Evolutionary conservation across 352 stramenopile genomes (phyloP), one percentile per base, ranked within the genome.

Genomic region (Pythium biforme): DNA sequence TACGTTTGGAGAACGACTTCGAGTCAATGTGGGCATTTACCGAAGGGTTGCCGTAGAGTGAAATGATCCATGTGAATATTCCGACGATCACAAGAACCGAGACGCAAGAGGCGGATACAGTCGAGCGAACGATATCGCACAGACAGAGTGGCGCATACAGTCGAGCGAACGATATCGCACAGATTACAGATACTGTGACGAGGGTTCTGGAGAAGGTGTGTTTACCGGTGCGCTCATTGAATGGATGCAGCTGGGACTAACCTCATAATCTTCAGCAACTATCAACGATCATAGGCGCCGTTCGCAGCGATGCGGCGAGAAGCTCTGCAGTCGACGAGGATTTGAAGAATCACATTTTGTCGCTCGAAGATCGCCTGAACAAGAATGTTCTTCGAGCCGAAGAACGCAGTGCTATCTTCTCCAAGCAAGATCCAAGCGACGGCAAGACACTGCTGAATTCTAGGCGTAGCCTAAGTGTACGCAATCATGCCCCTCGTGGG

Each of bases 301-400:
- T 64, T 39, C 54, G 49, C 31, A 26, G 17, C 17, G 55, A 69
- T 14, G 23, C 39, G 26, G 34, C 33, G 0, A 9, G 50, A 0
- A 55, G 49, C 29, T n/a, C 22, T 37, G 40, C 43, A 10, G 14
- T 45, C 6, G 62, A 83, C 29, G 48, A 40, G 9, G 69, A 64
- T 20, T 68, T 77, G 20, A 53, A 71, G 47, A 31, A 59, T 0
- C 59, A 63, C 20, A 70, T 75, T 22, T 55, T 54, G 55, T 59
- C 70, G n/a, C 55, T 79, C 8, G 66, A 79, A 69, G 52, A 70
- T 19, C 62, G 57, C 10, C 22, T 79, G 9, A 61, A 74, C 23
- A 62, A 49, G 48, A 70, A 59, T 47, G 15, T 55, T 20, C 69
- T 77, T 52, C 43, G 51, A 55, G 64, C 66, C 47, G 66, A 82